Base-by-base conservation (phyloP, 208 protist genomes). In the Acanthamoeba polyphaga region DNA sequence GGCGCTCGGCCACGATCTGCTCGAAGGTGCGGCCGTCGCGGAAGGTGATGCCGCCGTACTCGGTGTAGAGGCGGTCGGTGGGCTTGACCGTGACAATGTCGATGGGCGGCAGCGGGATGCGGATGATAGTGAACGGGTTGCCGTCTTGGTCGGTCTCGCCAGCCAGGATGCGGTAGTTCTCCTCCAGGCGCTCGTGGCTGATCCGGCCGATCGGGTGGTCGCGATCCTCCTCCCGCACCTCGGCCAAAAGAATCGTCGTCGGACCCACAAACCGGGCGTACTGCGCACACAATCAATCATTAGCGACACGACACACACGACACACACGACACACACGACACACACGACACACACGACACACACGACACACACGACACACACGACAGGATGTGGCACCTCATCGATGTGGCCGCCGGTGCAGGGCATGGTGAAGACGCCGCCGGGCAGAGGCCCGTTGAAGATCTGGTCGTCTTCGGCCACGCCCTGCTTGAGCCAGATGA, bases 361-460 rank as follows among this genome's bases (percentile, higher is more conserved):
- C 38, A 43, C 38, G 38, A 43, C 38, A 3, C 38, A 43, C 38
- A n/a, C n/a, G n/a, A n/a, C n/a, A n/a, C n/a, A n/a, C n/a, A n/a
- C n/a, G 27, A 5, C 38, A 43, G 38, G 55, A 88, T 7, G 9
- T 15, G 46, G 51, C 29, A 95, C 91, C 55, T 96, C 96, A 76
- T 96, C 96, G 49, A 96, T 84, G 27, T 96, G 96, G 1, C 96
- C 96, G 32, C 95, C 95, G 34, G 96, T 96, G 34, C 93, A 92
- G 22, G 53, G 66, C 22, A 76, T 85, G 34, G 70, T 66, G 34
- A 94, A 96, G 3, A 91, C 43, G 51, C 38, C 49, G 32, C 62
- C 90, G 27, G 72, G n/a, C 58, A 96, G 53, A 2, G 80, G 51
- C 10, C 91, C 96, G 34, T 17, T 9, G 70, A 95, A 96, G 19